Conservation (phyloP, 179 eudicot species). For the Nepenthes alata region DNA sequence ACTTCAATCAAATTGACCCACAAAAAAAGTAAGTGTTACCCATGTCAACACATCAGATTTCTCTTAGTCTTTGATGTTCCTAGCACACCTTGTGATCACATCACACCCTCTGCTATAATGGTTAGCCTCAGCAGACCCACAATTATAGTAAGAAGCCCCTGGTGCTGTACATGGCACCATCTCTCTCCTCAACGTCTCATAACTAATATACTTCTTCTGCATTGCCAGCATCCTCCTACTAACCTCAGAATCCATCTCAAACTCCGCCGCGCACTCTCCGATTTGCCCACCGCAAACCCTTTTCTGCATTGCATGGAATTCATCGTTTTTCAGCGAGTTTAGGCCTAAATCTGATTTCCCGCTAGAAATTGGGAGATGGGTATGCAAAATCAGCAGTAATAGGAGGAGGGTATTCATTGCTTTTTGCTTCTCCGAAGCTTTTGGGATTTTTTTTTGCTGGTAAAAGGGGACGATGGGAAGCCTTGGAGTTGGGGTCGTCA, state of each 20-base stretch:
- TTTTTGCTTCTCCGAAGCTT: neutral
- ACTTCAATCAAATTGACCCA: neutral
- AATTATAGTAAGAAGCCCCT: constrained; percentile 88
- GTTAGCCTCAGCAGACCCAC: constrained; percentile 51
- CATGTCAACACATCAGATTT: neutral
- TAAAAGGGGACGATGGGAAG: neutral
- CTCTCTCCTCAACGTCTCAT: constrained; percentile 68
- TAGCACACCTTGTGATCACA: constrained; percentile 73
- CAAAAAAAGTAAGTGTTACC: neutral
- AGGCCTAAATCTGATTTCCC: constrained; percentile 30
- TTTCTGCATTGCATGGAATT: constrained; percentile 21
- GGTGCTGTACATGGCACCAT: constrained; percentile 67
- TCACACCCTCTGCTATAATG: constrained; percentile 70
- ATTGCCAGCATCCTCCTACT: constrained; percentile 37
- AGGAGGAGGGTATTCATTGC: constrained; percentile 12
- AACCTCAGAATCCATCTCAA: constrained; percentile 41
- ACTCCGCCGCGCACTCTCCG: constrained; percentile 22
- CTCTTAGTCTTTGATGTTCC: constrained; percentile 18
- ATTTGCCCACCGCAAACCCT: constrained; percentile 29
- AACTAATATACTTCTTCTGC: constrained; percentile 63
- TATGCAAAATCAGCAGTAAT: constrained; percentile 26
- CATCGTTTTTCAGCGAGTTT: constrained; percentile 18
- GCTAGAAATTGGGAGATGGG: constrained; percentile 31
- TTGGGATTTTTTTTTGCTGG: neutral
- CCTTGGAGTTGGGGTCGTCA: neutral